A percentile compares a stretch with the other conserved stretches of the same genome.
Evolutionary conservation across 1,139 yeast species (phyloP).

Genomic region (Taiozyma onychis): DNA sequence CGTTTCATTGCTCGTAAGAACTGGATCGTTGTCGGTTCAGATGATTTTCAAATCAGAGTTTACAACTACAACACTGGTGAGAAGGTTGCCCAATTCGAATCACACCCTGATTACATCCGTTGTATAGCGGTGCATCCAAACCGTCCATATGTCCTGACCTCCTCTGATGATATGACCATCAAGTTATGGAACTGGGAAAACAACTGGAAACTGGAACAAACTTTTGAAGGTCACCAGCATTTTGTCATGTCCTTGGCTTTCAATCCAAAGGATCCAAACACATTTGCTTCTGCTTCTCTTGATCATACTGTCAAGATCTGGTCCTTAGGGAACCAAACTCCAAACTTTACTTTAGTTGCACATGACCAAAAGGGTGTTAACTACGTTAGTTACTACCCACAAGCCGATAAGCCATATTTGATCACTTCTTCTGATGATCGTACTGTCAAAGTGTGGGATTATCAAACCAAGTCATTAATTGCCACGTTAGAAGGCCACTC

Average conservation of each 20-base stretch:
- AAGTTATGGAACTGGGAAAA: constrained; percentile 98
- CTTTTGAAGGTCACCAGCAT: constrained; percentile 93
- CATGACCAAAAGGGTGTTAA: constrained; percentile 94
- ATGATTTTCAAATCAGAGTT: constrained; percentile 89
- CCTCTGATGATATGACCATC: constrained; percentile 87
- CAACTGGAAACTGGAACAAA: constrained; percentile 84
- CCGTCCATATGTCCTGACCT: constrained; percentile 81
- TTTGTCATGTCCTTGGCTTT: constrained; percentile 92
- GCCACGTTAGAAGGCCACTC: constrained; percentile 93
- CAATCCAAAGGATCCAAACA: constrained; percentile 96
- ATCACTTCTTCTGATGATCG: constrained; percentile 92
- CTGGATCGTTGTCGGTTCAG: constrained; percentile 96
- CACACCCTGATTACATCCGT: constrained; percentile 95
- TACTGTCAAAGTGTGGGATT: constrained; percentile 92
- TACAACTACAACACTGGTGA: constrained; percentile 95
- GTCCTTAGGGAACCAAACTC: constrained; percentile 86
- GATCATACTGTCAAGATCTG: constrained; percentile 96
- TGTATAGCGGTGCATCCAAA: constrained; percentile 92
- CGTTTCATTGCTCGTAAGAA: constrained; percentile 92
- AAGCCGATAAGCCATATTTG: constrained; percentile 92
- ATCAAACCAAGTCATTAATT: constrained; percentile 93
- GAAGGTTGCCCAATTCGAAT: constrained; percentile 90
- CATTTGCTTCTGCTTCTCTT: constrained; percentile 94
- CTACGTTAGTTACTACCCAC: constrained; percentile 94
- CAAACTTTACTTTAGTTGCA: constrained; percentile 87